phyloP scores from a whole-genome alignment of 371 early-diverging fungal species.

The Funneliformis caledonium region DNA sequence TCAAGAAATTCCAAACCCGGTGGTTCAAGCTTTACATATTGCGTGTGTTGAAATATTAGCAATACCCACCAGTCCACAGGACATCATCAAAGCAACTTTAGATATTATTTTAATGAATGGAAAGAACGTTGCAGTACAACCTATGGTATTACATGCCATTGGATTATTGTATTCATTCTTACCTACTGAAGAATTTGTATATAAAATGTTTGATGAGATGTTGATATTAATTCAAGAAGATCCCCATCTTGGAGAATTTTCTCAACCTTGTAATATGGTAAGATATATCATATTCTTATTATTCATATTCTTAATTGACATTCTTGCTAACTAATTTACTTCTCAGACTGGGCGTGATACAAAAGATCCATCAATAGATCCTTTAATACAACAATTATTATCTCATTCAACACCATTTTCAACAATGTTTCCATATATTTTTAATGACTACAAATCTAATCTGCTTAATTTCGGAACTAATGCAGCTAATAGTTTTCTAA shows the following conservation, averaged over 20 bases:
- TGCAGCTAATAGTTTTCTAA: slow-evolving; percentile 65
- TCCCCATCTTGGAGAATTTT: slow-evolving; percentile 54
- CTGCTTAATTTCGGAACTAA: slow-evolving; percentile 66
- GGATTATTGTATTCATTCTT: slow-evolving; percentile 53
- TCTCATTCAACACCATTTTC: slow-evolving; percentile 5
- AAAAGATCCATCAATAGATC: not conserved
- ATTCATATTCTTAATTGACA: not conserved
- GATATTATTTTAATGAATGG: slow-evolving; percentile 48
- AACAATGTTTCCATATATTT: slow-evolving; percentile 45
- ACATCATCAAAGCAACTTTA: slow-evolving; percentile 52
- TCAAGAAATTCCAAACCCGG: slow-evolving; percentile 79
- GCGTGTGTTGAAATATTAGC: slow-evolving; percentile 72
- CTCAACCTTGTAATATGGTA: slow-evolving; percentile 59
- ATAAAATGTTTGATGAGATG: slow-evolving; percentile 54
- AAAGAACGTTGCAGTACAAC: slow-evolving; percentile 55
- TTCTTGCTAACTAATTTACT: not conserved
- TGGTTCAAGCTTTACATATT: slow-evolving; percentile 65
- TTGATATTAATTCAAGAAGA: slow-evolving; percentile 51
- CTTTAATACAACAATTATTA: not conserved
- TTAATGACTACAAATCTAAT: slow-evolving; percentile 66
- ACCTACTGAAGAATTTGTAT: slow-evolving; percentile 52
- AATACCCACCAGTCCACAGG: slow-evolving; percentile 54
- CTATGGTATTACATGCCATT: slow-evolving; percentile 54
- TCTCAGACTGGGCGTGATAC: not conserved
- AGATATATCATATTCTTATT: slow-evolving; percentile 10